phyloP scores from a whole-genome alignment of 495 filamentous ascomycete species.

The Aspergillus carlsbadensis region DNA sequence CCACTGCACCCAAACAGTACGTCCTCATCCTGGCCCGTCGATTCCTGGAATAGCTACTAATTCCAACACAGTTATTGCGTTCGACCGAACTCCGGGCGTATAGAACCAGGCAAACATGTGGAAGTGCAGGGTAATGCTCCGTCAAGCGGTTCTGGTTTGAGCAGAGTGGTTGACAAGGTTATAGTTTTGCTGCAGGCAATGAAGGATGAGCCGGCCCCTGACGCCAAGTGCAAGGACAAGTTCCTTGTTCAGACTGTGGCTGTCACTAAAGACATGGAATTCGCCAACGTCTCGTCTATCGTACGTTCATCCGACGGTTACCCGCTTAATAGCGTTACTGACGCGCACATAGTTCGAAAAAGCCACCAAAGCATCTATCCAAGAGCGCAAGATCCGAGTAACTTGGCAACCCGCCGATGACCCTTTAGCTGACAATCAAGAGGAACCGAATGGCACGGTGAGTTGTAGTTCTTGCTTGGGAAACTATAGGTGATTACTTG shows the following conservation, averaged over 20 bases:
- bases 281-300: conserved; percentile 71
- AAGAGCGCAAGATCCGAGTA: conserved; percentile 97
- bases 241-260: conserved; percentile 94
- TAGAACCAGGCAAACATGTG: conserved; percentile 82
- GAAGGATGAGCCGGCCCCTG: conserved; percentile 86
- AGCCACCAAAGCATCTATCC: conserved; percentile 70
- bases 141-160: background rate
- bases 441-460: conserved; percentile 47
- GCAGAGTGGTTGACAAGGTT: conserved; percentile 11
- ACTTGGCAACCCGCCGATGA: conserved; percentile 65
- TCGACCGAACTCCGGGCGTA: conserved; percentile 92
- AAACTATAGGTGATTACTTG: background rate
- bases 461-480: conserved; percentile 17
- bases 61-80: conserved; percentile 81
- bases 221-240: conserved; percentile 93
- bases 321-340: conserved; percentile 12
- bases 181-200: conserved; percentile 93
- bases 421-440: conserved; percentile 37
- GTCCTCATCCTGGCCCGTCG: conserved; percentile 27
- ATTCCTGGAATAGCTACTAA: conserved; percentile 24
- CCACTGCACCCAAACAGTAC: conserved; percentile 98
- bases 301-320: conserved; percentile 51
- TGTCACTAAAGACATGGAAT: conserved; percentile 81
- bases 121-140: conserved; percentile 80
- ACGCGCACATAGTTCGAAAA: conserved; percentile 57